Percentiles rank a stretch among this genome's conserved stretches.
Evolutionary conservation across 208 protist species (phyloP).

Genomic region (Histomonas meleagridis): DNA sequence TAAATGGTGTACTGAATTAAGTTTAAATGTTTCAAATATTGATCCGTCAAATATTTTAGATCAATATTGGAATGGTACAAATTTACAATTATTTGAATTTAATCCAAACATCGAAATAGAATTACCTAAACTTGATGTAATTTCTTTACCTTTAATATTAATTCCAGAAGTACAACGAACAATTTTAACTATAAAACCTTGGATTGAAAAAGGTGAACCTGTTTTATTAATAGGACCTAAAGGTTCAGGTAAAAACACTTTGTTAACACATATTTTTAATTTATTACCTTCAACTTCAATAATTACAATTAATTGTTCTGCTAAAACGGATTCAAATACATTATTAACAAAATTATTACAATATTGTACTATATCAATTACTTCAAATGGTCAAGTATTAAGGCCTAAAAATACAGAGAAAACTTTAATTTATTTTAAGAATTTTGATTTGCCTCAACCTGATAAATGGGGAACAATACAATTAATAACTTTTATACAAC

Average conservation of each 20-base stretch:
- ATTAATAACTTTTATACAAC: slow-evolving; percentile 84
- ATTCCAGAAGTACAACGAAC: slow-evolving; percentile 78
- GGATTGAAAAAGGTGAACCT: slow-evolving; percentile 65
- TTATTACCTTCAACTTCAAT: neutral
- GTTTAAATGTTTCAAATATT: neutral
- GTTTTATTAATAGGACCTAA: slow-evolving; percentile 28
- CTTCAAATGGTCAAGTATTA: slow-evolving; percentile 74
- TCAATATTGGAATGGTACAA: slow-evolving; percentile 35
- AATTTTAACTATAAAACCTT: slow-evolving; percentile 70
- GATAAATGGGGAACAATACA: slow-evolving; percentile 89
- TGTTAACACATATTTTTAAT: slow-evolving; percentile 16
- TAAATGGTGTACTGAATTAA: neutral
- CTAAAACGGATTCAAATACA: neutral
- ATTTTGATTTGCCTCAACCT: slow-evolving; percentile 86
- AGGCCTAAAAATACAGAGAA: slow-evolving; percentile 78
- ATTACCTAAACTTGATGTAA: slow-evolving; percentile 55
- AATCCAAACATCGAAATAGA: neutral
- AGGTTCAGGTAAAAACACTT: slow-evolving; percentile 2
- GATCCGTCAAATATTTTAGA: slow-evolving; percentile 22
- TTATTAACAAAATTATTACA: slow-evolving; percentile 53
- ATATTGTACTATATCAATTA: slow-evolving; percentile 71
- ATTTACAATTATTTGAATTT: neutral
- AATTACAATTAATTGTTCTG: slow-evolving; percentile 3
- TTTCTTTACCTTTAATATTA: slow-evolving; percentile 49
- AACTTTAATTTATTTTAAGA: slow-evolving; percentile 65